phyloP scores from a whole-genome alignment of 306 rosid genomes.

The Cajanus cajan region DNA sequence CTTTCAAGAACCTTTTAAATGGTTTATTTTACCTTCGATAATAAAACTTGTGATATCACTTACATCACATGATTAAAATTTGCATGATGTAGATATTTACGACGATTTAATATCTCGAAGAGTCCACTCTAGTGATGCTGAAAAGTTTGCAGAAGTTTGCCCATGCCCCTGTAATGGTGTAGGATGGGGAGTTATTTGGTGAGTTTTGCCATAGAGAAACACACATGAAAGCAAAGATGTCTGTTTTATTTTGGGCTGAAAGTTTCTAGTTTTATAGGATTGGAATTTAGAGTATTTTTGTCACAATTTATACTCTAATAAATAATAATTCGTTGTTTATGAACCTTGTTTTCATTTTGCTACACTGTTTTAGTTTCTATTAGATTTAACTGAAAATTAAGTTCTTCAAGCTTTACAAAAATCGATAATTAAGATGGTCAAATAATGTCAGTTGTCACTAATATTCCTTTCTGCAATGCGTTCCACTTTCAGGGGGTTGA shows the following conservation, averaged over 20 bases:
- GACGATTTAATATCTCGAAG: constrained; percentile 93
- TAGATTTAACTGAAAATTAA: background rate
- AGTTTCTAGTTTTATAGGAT: constrained; percentile 1
- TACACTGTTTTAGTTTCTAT: background rate
- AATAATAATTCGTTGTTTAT: background rate
- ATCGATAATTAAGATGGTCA: background rate
- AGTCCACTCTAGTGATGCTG: constrained; percentile 94
- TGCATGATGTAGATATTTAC: constrained; percentile 61
- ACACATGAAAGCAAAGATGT: constrained; percentile 4
- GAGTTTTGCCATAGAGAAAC: constrained; percentile 30
- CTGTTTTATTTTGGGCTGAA: background rate
- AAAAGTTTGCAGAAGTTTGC: constrained; percentile 93
- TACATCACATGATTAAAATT: constrained; percentile 8
- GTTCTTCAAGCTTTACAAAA: constrained; percentile 1
- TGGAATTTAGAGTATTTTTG: background rate
- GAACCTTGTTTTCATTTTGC: background rate
- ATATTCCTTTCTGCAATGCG: constrained; percentile 6
- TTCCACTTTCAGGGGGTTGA: constrained; percentile 50
- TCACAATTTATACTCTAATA: background rate
- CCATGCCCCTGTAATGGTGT: constrained; percentile 94
- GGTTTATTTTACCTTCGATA: constrained; percentile 10
- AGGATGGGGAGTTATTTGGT: constrained; percentile 98
- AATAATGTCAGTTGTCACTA: background rate
- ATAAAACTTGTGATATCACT: background rate
- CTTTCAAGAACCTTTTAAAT: constrained; percentile 21